A percentile compares a stretch with the other conserved stretches of the same genome.
phyloP scores from a whole-genome alignment of 2,329 filamentous ascomycete species.

The Pleochaeta shiraiana region DNA sequence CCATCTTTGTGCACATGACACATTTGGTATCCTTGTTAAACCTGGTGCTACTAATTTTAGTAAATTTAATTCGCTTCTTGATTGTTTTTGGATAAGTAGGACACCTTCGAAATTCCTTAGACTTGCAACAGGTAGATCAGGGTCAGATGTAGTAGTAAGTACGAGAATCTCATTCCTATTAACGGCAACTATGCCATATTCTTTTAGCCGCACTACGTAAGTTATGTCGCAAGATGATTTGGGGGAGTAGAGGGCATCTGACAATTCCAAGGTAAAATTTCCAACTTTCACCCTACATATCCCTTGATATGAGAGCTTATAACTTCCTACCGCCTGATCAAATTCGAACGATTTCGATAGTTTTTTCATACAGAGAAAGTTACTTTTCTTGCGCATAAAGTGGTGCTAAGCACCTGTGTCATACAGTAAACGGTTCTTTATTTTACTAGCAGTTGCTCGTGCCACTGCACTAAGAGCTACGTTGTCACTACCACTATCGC shows the following conservation, averaged over 20 bases:
- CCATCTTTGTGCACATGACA: background rate
- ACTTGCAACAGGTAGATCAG: background rate
- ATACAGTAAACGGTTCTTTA: no score
- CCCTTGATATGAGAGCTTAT: background rate
- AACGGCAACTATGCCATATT: background rate
- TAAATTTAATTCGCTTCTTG: background rate
- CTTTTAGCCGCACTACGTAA: background rate
- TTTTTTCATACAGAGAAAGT: background rate
- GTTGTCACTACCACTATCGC: no score
- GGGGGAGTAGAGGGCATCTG: background rate
- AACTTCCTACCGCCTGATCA: background rate
- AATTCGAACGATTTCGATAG: background rate
- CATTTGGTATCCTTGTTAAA: background rate
- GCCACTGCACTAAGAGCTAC: no score
- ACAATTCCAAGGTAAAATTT: background rate
- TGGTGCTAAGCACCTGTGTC: slow-evolving; percentile 2
- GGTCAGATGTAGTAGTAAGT: background rate
- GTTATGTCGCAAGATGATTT: background rate
- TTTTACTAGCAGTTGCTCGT: no score
- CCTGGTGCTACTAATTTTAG: background rate
- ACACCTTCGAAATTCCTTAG: background rate
- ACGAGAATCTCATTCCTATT: background rate
- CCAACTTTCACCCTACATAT: background rate
- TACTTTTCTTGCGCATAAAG: background rate
- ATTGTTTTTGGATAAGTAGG: background rate